Evolutionary conservation across 2,329 filamentous ascomycete species (phyloP).

Genomic region (Stachybotrys chartarum): DNA sequence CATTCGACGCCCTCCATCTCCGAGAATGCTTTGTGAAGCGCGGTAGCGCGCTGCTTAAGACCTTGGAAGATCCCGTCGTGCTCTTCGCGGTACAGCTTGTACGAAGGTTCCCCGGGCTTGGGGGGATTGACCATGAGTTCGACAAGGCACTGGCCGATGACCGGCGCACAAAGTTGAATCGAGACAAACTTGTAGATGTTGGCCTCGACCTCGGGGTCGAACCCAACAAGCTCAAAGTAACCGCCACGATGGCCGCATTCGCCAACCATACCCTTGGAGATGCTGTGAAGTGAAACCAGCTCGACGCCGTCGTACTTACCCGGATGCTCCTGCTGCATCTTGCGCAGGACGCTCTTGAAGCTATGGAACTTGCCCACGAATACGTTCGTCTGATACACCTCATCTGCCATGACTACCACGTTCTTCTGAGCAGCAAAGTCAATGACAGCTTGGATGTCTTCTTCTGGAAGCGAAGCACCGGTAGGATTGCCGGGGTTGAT

Average conservation of each 20-base stretch:
- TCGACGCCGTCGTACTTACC: conserved; percentile 80
- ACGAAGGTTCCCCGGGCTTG: conserved; percentile 71
- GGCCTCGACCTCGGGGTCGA: conserved; percentile 75
- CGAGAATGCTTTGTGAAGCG: conserved; percentile 83
- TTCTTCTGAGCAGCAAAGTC: conserved; percentile 79
- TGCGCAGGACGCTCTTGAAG: conserved; percentile 84
- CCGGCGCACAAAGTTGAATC: conserved; percentile 92
- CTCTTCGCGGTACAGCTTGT: conserved; percentile 76
- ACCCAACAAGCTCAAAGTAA: conserved; percentile 93
- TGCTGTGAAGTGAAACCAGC: conserved; percentile 84
- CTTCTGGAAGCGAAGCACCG: conserved; percentile 72
- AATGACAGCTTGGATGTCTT: conserved; percentile 78
- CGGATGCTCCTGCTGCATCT: conserved; percentile 67
- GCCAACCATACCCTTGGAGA: conserved; percentile 98
- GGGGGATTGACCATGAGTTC: conserved; percentile 98
- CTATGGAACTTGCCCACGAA: conserved; percentile 91
- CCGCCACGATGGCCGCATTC: conserved; percentile 97
- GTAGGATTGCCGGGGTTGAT: conserved; percentile 99
- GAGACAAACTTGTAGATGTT: conserved; percentile 99
- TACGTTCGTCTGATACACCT: conserved; percentile 99
- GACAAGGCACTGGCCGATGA: conserved; percentile 91
- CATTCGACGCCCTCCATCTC: conserved; percentile 96
- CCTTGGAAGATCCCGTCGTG: conserved; percentile 77
- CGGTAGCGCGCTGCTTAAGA: conserved; percentile 70
- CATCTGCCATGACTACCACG: conserved; percentile 87